Evolutionary conservation across 345 rosid genomes (phyloP).

Genomic region (Ailanthus altissimus): DNA sequence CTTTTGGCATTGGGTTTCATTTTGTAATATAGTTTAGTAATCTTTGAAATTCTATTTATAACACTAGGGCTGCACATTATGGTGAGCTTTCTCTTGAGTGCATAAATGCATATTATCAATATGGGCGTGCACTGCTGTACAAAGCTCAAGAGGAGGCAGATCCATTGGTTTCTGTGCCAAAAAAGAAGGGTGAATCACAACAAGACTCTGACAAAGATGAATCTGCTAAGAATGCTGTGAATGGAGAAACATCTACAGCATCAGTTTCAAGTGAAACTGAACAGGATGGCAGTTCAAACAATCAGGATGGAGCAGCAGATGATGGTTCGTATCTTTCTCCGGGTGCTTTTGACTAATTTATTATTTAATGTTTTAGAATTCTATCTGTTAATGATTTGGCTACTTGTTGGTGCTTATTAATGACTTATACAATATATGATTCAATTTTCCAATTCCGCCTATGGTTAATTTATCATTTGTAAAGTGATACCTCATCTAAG

Average conservation of each 20-base stretch:
- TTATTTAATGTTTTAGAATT: neutral
- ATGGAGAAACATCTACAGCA: slow-evolving; percentile 54
- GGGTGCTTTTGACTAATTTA: neutral
- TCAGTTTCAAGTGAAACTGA: slow-evolving; percentile 48
- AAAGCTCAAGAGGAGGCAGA: slow-evolving; percentile 96
- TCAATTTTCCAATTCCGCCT: neutral
- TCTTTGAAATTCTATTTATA: neutral
- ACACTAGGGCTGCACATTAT: slow-evolving; percentile 58
- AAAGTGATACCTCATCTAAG: neutral
- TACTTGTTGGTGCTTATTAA: neutral
- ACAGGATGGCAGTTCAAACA: slow-evolving; percentile 50
- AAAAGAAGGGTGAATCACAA: slow-evolving; percentile 54
- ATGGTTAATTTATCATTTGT: no score
- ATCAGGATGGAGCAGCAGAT: slow-evolving; percentile 45
- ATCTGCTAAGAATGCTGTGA: slow-evolving; percentile 37
- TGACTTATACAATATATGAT: neutral
- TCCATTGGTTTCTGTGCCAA: slow-evolving; percentile 73
- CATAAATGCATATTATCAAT: slow-evolving; percentile 65
- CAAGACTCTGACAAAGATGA: slow-evolving; percentile 48
- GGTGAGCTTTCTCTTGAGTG: slow-evolving; percentile 83
- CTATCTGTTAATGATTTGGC: neutral
- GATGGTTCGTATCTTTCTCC: slow-evolving; percentile 39
- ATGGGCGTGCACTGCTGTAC: slow-evolving; percentile 74
- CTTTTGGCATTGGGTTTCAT: neutral
- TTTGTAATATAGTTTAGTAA: neutral